Base-by-base conservation (phyloP, 1,284 basidiomycete genomes). In the Takashimella koratensis region DNA sequence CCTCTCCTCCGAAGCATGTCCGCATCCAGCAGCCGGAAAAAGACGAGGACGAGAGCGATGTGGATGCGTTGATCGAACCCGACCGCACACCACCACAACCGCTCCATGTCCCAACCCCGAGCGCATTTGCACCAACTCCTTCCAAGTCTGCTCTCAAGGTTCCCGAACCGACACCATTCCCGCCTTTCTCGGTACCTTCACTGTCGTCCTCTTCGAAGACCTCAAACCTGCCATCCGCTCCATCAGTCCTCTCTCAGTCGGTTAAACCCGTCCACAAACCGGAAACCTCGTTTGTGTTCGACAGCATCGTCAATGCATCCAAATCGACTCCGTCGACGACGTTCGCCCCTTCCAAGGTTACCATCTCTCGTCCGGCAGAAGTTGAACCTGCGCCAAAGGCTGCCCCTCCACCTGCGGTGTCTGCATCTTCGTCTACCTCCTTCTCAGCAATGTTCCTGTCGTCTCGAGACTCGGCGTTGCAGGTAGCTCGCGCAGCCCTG, bases 391-490 rank as follows among this genome's bases (percentile, higher is more conserved):
- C 8, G 30, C 8, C 30, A 36, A 8, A 8, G 8, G 16, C 16
- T 36, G 30, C 8, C 16, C 30, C 30, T 16, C 8, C 8, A 36
- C 30, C 30, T 8, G 16, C 30, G 10, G 30, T 36, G 8, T 36
- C 30, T 8, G 16, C 30, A 36, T 36, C 30, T 8, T 36, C 30
- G 10, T 16, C 30, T 36, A 16, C 30, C 16, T 36, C 30, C 16
- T 36, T 36, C 16, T 36, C 49, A 0, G 50, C 54, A 11, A 55
- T 68, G 24, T 71, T 60, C 53, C 51, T 71, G 3, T 64, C 66
- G 0, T 65, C 71, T 3, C 69, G 69, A 53, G 70, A 73, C 52
- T 59, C 66, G 0, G 70, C 68, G 2, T 53, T 71, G 39, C 59
- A 59, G 16, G 59, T 71, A 16, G 64, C 62, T 19, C 65, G 63